Base-by-base conservation (phyloP, 225 moss, liverwort and hornwort species). In the Ulota crispa region DNA sequence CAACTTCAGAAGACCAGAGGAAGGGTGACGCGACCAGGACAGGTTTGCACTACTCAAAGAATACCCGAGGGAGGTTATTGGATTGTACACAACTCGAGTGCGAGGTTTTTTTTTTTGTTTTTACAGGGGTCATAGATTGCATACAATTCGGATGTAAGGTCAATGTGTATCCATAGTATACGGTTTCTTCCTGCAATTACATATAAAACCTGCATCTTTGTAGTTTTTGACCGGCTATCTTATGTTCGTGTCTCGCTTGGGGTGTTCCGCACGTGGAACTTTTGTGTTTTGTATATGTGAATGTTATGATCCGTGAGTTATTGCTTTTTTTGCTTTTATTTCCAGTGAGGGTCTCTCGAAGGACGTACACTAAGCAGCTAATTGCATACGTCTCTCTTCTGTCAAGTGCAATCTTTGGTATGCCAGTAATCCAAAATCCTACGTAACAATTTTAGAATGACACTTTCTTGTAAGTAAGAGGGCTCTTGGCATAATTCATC, bases 1-100 rank as follows among this genome's bases (percentile, higher is more conserved):
- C 83, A 83, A 76, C 71, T 71, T 71, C 45, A 43, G 74, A 75
- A 65, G 65, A 31, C 50, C 70, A 5, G 37, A 4, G 82, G 64
- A 72, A 77, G 57, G 41, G 41, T 64, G 42, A 61, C 60, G 61
- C 18, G 50, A 50, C n/a, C 7, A 11, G n/a, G 61, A 37, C 56
- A 74, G 12, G 43, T 81, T 57, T 66, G 81, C 66, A 73, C 30
- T 23, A 42, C 31, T 73, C 7, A 23, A 66, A 55, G 74, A 55
- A 42, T 24, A n/a, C 42, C 65, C 14, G n/a, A 55, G 26, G 73
- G 37, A 16, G 53, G 10, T 3, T 74, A 32, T 62, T 53, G 69
- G 64, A 69, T 42, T 32, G 62, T 55, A 47, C 55, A 45, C 63
- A 75, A 70, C 37, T 79, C 52, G 63, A 74, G 64, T 57, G 45